Base-by-base conservation (phyloP, 305 asterid species). In the Fraxinus xanthoxyloides region DNA sequence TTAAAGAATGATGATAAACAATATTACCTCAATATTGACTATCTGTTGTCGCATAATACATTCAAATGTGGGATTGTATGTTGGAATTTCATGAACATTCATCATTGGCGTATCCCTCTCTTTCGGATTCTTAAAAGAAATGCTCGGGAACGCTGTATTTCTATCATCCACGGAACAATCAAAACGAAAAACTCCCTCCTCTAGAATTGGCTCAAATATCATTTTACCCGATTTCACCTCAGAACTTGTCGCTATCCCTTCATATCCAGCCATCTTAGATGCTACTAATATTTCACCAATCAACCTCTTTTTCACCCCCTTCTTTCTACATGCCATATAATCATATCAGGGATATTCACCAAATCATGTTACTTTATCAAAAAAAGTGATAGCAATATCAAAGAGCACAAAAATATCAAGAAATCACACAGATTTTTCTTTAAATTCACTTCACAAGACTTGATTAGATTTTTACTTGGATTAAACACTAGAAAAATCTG, bases 141-240 rank as follows among this genome's bases (percentile, higher is more conserved):
- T 74, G 89, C 95, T 96, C 2, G 99, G 98, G 89, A 90, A 91
- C 72, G 98, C 96, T 73, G 87, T 86, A 84, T 86, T 84, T 85
- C 95, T 87, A 85, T 88, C 97, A 72, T 92, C 95, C 23, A 85
- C 87, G 17, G 98, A 96, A 84, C 96, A 94, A 88, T 96, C 99
- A 82, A 96, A 94, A 23, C 99, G 95, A 75, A 93, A 92, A 77
- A 93, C 96, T 30, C 98, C 99, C 63, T 96, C 95, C 87, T 91
- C 99, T 13, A 94, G 88, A 87, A 96, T 93, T 2, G 98, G 95
- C 90, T 93, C 91, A 61, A 90, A 94, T 83, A 90, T 74, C 98
- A 96, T 96, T 78, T 91, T 85, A 84, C 97, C 92, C 0, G 87
- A 83, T 80, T 72, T 86, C 12, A 15, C 83, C 83, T 89, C 92